A percentile compares a stretch with the other conserved stretches of the same genome.
Evolutionary conservation across 345 rosid genomes (phyloP).

Genomic region (Dipteronia sinensis): DNA sequence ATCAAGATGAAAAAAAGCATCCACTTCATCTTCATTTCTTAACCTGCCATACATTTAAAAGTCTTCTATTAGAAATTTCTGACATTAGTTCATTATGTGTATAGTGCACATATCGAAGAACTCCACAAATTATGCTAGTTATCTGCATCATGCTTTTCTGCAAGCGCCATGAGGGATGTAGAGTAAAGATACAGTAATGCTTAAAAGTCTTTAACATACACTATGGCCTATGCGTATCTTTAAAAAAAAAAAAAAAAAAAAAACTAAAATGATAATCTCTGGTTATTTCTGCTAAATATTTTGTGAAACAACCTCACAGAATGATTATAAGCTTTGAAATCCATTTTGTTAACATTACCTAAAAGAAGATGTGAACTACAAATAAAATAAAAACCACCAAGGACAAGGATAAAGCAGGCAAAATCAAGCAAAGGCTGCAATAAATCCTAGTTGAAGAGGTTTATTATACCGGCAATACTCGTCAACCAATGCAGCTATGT

Average conservation of each 20-base stretch:
- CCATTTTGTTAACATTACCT: background rate
- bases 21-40: constrained; percentile 29
- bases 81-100: background rate
- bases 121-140: background rate
- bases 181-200: background rate
- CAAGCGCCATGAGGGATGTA: background rate
- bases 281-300: background rate
- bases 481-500: background rate
- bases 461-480: background rate
- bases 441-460: background rate
- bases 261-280: background rate
- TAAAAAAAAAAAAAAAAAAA: background rate
- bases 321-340: background rate
- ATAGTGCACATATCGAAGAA: constrained; percentile 6
- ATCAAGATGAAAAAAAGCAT: background rate
- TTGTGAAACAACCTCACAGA: background rate
- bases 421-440: background rate
- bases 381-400: background rate
- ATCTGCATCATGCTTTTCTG: background rate
- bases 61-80: background rate
- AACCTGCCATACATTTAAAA: constrained; percentile 26
- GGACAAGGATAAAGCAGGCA: background rate
- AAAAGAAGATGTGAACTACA: background rate
- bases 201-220: background rate
- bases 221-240: background rate